Evolutionary conservation across 257 asterid genomes (phyloP).

Genomic region (Striga asiatica): DNA sequence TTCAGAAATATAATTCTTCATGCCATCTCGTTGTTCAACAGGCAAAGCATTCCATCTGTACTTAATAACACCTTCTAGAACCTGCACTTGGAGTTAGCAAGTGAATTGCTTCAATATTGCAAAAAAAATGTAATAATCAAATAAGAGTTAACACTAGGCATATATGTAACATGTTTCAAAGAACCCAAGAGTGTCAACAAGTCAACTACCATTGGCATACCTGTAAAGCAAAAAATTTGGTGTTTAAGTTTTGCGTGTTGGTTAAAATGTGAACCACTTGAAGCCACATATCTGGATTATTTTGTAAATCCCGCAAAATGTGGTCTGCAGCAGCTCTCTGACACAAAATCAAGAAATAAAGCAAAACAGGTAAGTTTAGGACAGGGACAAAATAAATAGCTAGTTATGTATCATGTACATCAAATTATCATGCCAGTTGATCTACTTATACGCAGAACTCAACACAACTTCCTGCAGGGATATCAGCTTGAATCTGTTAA

Average conservation of each 20-base stretch:
- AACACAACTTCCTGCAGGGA: not conserved
- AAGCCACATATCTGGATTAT: conserved; percentile 95
- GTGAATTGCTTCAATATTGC: conserved; percentile 4
- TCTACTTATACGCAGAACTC: conserved; percentile 5
- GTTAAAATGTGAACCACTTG: conserved; percentile 97
- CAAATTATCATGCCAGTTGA: not conserved
- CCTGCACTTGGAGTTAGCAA: conserved; percentile 39
- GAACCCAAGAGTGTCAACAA: not conserved
- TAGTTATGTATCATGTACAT: not conserved
- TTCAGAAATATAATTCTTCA: conserved; percentile 97
- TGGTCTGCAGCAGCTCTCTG: conserved; percentile 93
- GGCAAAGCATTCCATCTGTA: conserved; percentile 99
- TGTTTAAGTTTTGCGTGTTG: conserved; percentile 62
- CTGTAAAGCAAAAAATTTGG: conserved; percentile 92
- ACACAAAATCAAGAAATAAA: conserved; percentile 8
- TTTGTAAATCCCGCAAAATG: conserved; percentile 89
- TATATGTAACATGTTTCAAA: not conserved
- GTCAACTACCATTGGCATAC: conserved; percentile 29
- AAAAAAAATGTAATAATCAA: not conserved
- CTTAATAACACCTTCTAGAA: conserved; percentile 94
- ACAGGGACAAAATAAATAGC: not conserved
- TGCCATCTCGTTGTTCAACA: conserved; percentile 92
- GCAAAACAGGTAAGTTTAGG: not conserved
- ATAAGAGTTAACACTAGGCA: conserved; percentile 1
- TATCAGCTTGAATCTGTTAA: not conserved